Percentiles rank a stretch among this genome's conserved stretches.
Evolutionary conservation across 2,329 filamentous ascomycete species (phyloP).

Genomic region (Apiospora arundinis): DNA sequence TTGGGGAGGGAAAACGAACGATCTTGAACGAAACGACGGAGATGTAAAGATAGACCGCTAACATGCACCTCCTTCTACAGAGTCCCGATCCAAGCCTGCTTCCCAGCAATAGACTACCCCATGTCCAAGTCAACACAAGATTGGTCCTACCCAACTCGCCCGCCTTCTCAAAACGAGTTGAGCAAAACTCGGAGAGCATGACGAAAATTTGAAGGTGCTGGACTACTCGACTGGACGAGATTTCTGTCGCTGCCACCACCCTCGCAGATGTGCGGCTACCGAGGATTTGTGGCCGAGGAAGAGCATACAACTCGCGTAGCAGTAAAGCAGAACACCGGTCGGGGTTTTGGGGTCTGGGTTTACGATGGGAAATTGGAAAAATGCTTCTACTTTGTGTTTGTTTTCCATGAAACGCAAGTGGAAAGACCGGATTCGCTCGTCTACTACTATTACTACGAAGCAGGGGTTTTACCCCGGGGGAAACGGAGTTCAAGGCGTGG

Average conservation of each 20-base stretch:
- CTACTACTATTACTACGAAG: background rate
- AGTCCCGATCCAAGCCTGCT: slow-evolving; percentile 23
- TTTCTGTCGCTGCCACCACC: background rate
- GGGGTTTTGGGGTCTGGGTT: background rate
- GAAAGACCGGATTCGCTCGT: background rate
- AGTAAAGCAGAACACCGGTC: background rate
- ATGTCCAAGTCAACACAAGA: background rate
- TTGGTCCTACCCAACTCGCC: background rate
- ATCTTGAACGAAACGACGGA: background rate
- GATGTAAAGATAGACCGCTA: background rate
- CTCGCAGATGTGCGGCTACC: background rate
- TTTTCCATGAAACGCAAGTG: background rate
- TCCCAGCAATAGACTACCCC: slow-evolving; percentile 19
- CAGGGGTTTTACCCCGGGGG: background rate
- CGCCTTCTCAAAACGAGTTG: background rate
- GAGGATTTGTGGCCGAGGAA: too few species aligned
- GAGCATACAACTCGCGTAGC: background rate
- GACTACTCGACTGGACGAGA: background rate
- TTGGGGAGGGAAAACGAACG: background rate
- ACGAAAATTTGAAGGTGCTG: background rate
- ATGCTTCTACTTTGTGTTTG: background rate
- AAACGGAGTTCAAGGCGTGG: slow-evolving; percentile 24
- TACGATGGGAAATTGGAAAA: background rate
- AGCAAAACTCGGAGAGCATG: background rate
- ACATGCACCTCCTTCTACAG: background rate